Conservation (phyloP, 177 flowering plant genomes). For the Vitis hybrid region DNA sequence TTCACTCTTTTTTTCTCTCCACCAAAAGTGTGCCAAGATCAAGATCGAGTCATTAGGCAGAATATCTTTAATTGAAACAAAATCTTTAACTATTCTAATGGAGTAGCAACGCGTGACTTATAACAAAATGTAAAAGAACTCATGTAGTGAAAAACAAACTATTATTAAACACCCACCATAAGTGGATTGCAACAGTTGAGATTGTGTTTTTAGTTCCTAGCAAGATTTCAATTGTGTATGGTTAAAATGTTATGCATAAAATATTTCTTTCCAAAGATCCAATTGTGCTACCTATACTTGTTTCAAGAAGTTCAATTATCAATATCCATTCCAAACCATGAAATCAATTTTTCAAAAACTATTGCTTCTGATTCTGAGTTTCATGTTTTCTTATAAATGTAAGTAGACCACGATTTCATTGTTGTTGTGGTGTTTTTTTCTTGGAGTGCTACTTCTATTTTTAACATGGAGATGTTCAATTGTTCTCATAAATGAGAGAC, state of each 20-base stretch:
- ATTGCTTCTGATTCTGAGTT: too few species aligned
- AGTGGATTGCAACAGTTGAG: background rate
- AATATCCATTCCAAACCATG: too few species aligned
- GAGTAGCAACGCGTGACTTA: slow-evolving; percentile 92
- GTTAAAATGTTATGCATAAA: background rate
- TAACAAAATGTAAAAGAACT: slow-evolving; percentile 9
- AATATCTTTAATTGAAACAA: slow-evolving; percentile 68
- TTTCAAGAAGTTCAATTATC: too few species aligned
- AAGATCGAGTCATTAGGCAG: too few species aligned
- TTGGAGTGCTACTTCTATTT: slow-evolving; percentile 62
- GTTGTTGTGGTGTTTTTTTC: slow-evolving; percentile 38
- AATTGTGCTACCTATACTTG: too few species aligned
- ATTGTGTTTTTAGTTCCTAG: background rate
- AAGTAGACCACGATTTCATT: slow-evolving; percentile 11
- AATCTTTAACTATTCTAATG: slow-evolving; percentile 78
- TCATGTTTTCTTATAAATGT: too few species aligned
- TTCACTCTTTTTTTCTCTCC: too few species aligned
- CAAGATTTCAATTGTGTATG: background rate
- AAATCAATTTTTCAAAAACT: too few species aligned
- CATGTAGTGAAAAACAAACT: background rate
- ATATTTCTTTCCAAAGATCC: background rate
- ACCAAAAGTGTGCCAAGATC: too few species aligned
- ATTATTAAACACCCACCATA: background rate
- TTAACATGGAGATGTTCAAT: slow-evolving; percentile 79
- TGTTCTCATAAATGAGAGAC: slow-evolving; percentile 54